Evolutionary conservation across 306 rosid species (phyloP).

Genomic region (Fragaria iinumae): DNA sequence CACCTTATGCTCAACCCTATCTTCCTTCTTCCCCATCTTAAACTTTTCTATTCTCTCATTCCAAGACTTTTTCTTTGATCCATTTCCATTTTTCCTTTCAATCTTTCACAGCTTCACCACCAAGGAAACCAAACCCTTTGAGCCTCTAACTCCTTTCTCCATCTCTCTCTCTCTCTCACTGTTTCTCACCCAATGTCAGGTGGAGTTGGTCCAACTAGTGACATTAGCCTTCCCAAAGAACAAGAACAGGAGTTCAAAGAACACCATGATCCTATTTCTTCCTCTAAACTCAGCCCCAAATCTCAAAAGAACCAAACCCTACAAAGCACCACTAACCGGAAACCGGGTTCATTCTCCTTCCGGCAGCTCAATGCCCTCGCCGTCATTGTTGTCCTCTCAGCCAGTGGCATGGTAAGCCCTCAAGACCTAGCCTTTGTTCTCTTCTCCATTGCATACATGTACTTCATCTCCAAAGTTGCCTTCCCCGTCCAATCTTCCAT

Average conservation of each 20-base stretch:
- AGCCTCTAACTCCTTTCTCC: background rate
- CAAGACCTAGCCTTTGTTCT: constrained; percentile 62
- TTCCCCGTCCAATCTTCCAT: constrained; percentile 49
- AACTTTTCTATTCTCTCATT: background rate
- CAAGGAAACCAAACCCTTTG: background rate
- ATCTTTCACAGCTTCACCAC: background rate
- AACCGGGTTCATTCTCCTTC: constrained; percentile 44
- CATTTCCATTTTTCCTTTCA: background rate
- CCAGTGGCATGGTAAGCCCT: constrained; percentile 72
- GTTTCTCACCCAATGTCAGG: constrained; percentile 51
- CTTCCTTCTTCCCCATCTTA: constrained; percentile 4
- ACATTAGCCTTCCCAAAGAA: constrained; percentile 56
- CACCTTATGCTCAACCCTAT: constrained; percentile 11
- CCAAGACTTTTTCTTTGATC: background rate
- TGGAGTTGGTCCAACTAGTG: constrained; percentile 73
- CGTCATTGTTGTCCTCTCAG: constrained; percentile 53
- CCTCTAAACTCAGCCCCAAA: constrained; percentile 19
- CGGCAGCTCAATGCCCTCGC: constrained; percentile 66
- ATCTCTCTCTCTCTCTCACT: background rate
- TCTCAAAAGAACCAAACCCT: background rate
- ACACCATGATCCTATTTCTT: constrained; percentile 22
- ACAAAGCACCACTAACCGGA: background rate
- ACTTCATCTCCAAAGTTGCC: constrained; percentile 59
- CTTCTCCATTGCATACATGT: constrained; percentile 56
- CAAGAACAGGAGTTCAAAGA: constrained; percentile 50